Base-by-base conservation (phyloP, 73 alveolate genomes). In the Paramecium biaurelia region DNA sequence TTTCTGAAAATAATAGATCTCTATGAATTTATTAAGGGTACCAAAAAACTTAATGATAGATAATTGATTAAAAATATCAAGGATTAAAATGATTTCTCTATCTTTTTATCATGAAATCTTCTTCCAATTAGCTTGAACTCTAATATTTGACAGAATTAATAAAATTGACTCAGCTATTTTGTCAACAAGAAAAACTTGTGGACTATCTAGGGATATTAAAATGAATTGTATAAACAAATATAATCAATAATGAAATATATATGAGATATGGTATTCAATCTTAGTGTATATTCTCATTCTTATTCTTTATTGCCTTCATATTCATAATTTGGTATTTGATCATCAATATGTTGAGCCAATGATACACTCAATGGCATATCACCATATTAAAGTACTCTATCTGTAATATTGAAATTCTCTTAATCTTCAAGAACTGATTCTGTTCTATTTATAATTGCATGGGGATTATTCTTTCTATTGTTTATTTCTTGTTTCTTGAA, bases 31-130 rank as follows among this genome's bases (percentile, higher is more conserved):
- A 74, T 85, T 96, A 96, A 12, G 97, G 97, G 32, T 92, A 89
- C n/a, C n/a, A n/a, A n/a, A n/a, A n/a, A n/a, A n/a, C n/a, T n/a
- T n/a, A n/a, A n/a, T n/a, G n/a, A 94, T n/a, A n/a, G n/a, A n/a
- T n/a, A n/a, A n/a, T n/a, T n/a, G n/a, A n/a, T n/a, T n/a, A n/a
- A n/a, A n/a, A n/a, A n/a, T 92, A 74, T 85, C 94, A 96, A 12
- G 97, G 97, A 96, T 85, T 94, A 95, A 90, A 79, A 96, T 14
- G 98, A n/a, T 96, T 42, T 96, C 98, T 2, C 98, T 97, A 14
- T 84, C 35, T 28, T 94, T 95, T 14, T 89, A 58, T 14, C 98
- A 97, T 26, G 95, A 85, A 18, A 96, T 63, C 18, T 93, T 85
- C 9, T 96, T 96, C 96, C 96, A 96, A 57, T 96, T 92, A 57